Percentiles rank a stretch among this genome's conserved stretches.
Conservation (phyloP, 371 early-diverging fungal genomes). For the Mortierella sp. region DNA sequence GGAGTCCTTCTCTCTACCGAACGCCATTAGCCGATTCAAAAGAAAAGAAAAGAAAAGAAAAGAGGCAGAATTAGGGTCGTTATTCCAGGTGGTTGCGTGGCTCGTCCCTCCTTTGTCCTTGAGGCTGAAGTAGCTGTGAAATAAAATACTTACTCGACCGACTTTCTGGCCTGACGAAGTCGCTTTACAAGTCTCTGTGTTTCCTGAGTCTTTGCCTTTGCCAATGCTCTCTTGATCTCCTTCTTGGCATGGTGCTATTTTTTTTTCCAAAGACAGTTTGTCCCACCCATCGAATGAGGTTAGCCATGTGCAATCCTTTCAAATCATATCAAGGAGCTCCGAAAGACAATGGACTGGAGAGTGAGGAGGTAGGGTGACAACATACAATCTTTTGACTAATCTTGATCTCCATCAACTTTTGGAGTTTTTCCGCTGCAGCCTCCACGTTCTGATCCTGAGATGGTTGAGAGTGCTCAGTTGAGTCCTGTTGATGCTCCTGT, state of each 20-base stretch:
- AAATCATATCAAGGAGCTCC: too few relatives aligned
- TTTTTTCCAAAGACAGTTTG: too few relatives aligned
- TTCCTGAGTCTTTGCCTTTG: conserved; percentile 38
- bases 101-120: too few relatives aligned
- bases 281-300: too few relatives aligned
- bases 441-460: neutral
- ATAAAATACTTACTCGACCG: conserved; percentile 23
- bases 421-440: conserved; percentile 22
- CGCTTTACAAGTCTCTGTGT: conserved; percentile 43
- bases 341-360: too few relatives aligned
- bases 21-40: too few relatives aligned
- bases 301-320: too few relatives aligned
- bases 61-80: too few relatives aligned
- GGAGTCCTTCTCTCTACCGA: conserved; percentile 1
- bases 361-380: too few relatives aligned
- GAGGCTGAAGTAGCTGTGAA: too few relatives aligned
- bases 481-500: conserved; percentile 24
- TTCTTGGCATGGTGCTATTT: conserved; percentile 42
- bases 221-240: conserved; percentile 41
- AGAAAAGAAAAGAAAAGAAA: too few relatives aligned
- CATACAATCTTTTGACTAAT: conserved; percentile 55
- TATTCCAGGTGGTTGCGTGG: too few relatives aligned
- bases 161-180: conserved; percentile 29
- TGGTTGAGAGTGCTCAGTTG: conserved; percentile 37
- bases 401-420: conserved; percentile 55